Percentiles rank a stretch among this genome's conserved stretches.
phyloP scores from a whole-genome alignment of 2,329 filamentous ascomycete genomes.

The Penicillium sp. region DNA sequence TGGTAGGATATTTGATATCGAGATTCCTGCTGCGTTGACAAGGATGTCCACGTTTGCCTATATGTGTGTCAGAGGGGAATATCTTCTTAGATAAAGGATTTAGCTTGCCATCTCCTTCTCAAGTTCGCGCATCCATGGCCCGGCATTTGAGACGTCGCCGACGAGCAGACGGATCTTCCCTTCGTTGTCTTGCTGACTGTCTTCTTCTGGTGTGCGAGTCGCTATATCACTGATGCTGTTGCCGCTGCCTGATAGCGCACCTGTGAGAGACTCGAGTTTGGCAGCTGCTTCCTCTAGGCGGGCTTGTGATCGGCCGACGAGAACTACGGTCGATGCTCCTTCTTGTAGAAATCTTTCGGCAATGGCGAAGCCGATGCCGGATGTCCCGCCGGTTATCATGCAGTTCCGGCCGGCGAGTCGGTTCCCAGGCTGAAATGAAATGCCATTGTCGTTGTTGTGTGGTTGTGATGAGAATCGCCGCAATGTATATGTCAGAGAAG shows the following conservation, averaged over 20 bases:
- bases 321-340: conserved; percentile 55
- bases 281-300: conserved; percentile 43
- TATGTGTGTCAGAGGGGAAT: not conserved
- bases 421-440: conserved; percentile 15
- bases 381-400: conserved; percentile 66
- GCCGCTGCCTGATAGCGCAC: not conserved
- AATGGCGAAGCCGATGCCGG: conserved; percentile 66
- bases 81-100: not conserved
- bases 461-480: conserved; percentile 12
- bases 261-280: conserved; percentile 16
- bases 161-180: conserved; percentile 31
- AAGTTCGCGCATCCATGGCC: conserved; percentile 34
- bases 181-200: conserved; percentile 14
- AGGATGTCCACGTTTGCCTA: conserved; percentile 54
- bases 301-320: conserved; percentile 57
- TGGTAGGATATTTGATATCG: conserved; percentile 62
- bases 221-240: conserved; percentile 15
- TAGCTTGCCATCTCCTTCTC: conserved; percentile 39
- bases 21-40: conserved; percentile 75
- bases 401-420: conserved; percentile 38
- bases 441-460: not conserved
- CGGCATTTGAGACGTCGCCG: conserved; percentile 38
- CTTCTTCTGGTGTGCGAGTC: conserved; percentile 20
- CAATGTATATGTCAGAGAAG: not conserved
- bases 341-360: conserved; percentile 61